A percentile compares a stretch with the other conserved stretches of the same genome.
These are phyloP conservation scores for Paramyrothecium sp. DNA, from an alignment of 2,329 filamentous ascomycete genomes.

Conservation along the genomic window DNA sequence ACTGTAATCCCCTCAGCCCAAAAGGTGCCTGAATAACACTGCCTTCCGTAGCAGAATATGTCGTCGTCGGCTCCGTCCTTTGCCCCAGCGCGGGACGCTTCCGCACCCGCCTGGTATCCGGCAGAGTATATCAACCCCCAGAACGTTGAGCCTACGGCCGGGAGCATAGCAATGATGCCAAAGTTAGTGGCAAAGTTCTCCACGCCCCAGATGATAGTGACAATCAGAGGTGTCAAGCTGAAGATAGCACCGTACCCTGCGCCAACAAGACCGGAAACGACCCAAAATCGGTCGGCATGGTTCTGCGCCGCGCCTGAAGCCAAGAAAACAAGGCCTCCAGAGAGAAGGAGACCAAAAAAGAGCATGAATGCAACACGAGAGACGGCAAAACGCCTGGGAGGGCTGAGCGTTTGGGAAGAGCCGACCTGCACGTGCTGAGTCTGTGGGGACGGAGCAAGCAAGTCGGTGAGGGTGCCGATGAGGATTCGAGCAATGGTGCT, in stretches of 20 bases:
- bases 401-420: conserved; percentile 19
- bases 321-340: conserved; percentile 72
- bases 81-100: conserved; percentile 29
- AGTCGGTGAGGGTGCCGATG: conserved; percentile 83
- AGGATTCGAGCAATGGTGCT: conserved; percentile 89
- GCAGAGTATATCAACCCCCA: conserved; percentile 89
- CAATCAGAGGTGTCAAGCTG: conserved; percentile 83
- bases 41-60: conserved; percentile 74
- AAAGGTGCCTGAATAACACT: conserved; percentile 79
- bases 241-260: conserved; percentile 93
- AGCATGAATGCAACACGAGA: conserved; percentile 82
- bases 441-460: conserved; percentile 70
- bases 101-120: conserved; percentile 70
- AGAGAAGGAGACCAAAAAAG: conserved; percentile 70
- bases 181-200: conserved; percentile 99
- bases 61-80: conserved; percentile 37
- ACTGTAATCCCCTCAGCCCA: conserved; percentile 85
- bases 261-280: conserved; percentile 81
- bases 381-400: conserved; percentile 51
- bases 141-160: conserved; percentile 80
- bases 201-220: conserved; percentile 97
- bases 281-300: conserved; percentile 77
- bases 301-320: conserved; percentile 74
- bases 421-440: conserved; percentile 54
- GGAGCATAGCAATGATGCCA: conserved; percentile 91